A percentile compares a stretch with the other conserved stretches of the same genome.
Conservation (phyloP, 805 yeast species). For the Jamesozyma piceae region DNA sequence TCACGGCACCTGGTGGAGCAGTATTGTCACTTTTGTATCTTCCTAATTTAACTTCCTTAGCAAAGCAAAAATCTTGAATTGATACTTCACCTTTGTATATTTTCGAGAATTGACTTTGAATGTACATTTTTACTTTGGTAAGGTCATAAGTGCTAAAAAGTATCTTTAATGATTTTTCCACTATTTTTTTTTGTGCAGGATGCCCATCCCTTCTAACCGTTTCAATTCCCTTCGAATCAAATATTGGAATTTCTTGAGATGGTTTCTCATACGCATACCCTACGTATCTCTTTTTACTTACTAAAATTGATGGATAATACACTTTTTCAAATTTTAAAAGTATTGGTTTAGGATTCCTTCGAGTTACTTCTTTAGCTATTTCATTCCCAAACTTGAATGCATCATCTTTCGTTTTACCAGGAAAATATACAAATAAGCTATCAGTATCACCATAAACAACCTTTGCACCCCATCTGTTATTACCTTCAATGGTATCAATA, state of each 20-base stretch:
- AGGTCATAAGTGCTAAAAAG: constrained; percentile 68
- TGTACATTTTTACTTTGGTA: constrained; percentile 57
- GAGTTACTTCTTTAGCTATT: constrained; percentile 57
- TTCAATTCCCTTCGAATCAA: constrained; percentile 96
- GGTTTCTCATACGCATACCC: constrained; percentile 68
- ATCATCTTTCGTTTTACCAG: constrained; percentile 66
- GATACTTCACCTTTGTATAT: constrained; percentile 55
- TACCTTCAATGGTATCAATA: constrained; percentile 53
- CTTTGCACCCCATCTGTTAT: constrained; percentile 67
- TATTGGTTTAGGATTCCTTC: constrained; percentile 68
- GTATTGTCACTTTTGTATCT: constrained; percentile 61
- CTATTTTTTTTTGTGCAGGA: constrained; percentile 80
- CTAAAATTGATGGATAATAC: constrained; percentile 72
- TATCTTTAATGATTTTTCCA: constrained; percentile 56
- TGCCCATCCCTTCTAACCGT: constrained; percentile 92
- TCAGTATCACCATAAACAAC: constrained; percentile 98
- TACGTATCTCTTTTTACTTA: constrained; percentile 85
- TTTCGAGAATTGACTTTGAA: constrained; percentile 56
- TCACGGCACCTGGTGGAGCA: constrained; percentile 86
- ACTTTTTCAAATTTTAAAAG: constrained; percentile 85
- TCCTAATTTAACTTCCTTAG: constrained; percentile 81
- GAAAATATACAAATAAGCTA: constrained; percentile 81
- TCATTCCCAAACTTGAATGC: constrained; percentile 70
- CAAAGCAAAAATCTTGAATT: constrained; percentile 80
- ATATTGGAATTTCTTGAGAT: constrained; percentile 47